Conservation (phyloP, 1,284 basidiomycete species). For the Trametes versicolor region DNA sequence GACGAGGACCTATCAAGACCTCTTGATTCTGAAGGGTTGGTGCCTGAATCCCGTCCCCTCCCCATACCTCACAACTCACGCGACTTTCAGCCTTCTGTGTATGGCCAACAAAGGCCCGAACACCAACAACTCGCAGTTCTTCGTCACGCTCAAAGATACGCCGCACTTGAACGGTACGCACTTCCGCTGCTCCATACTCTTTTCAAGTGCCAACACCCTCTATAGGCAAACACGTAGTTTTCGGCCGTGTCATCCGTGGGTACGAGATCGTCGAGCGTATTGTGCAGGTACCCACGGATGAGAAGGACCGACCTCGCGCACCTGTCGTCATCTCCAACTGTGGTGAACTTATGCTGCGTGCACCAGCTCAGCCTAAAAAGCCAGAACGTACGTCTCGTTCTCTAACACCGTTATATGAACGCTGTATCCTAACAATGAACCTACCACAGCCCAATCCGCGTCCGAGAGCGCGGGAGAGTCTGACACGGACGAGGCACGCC, state of each 20-base stretch:
- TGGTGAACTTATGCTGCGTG: conserved; percentile 84
- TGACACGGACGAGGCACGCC: conserved; percentile 35
- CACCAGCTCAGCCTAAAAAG: conserved; percentile 42
- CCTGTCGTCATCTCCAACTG: conserved; percentile 83
- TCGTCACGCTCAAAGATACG: conserved; percentile 79
- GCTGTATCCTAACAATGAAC: background rate
- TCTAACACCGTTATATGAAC: background rate
- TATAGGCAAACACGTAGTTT: conserved; percentile 82
- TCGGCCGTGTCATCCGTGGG: conserved; percentile 71
- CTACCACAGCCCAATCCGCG: conserved; percentile 23
- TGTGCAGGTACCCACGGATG: conserved; percentile 66
- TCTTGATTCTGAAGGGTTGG: conserved; percentile 70
- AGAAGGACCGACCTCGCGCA: conserved; percentile 74
- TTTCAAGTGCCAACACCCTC: background rate
- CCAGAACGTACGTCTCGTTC: conserved; percentile 26
- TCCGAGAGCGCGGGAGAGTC: conserved; percentile 35
- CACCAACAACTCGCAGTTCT: conserved; percentile 87
- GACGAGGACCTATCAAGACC: conserved; percentile 80
- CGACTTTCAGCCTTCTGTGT: conserved; percentile 64
- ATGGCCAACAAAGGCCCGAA: conserved; percentile 88
- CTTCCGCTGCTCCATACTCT: background rate
- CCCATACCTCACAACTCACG: background rate
- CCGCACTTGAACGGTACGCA: conserved; percentile 72
- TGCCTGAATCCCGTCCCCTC: conserved; percentile 14
- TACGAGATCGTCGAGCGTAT: conserved; percentile 69